phyloP scores from a whole-genome alignment of 2,329 filamentous ascomycete species.

The Colletotrichum eleusines region DNA sequence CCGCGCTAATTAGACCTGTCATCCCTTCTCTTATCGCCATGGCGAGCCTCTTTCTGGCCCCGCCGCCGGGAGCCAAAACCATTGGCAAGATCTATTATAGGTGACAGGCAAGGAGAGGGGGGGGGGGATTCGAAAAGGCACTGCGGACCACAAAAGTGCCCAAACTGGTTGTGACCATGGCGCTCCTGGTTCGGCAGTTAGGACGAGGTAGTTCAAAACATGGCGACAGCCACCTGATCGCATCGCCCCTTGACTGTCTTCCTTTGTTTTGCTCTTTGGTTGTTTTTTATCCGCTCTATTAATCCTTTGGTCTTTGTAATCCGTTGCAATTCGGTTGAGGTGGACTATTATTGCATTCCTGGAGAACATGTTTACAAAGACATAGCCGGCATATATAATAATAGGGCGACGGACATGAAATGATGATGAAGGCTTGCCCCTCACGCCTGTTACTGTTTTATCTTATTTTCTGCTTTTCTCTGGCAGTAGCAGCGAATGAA shows the following conservation, averaged over 20 bases:
- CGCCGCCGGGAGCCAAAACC: slow-evolving; percentile 16
- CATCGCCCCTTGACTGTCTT: background rate
- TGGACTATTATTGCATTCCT: background rate
- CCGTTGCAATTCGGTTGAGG: slow-evolving; percentile 4
- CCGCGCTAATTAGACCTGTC: slow-evolving; percentile 33
- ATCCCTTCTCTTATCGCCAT: background rate
- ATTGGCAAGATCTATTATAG: background rate
- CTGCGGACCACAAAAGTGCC: background rate
- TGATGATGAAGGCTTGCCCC: slow-evolving; percentile 41
- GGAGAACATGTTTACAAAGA: slow-evolving; percentile 19
- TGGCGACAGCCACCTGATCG: slow-evolving; percentile 22
- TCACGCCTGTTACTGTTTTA: slow-evolving; percentile 31
- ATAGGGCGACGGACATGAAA: slow-evolving; percentile 34
- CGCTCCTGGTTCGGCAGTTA: slow-evolving; percentile 11
- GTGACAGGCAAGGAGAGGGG: background rate
- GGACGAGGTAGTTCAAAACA: slow-evolving; percentile 35
- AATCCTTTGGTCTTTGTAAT: slow-evolving; percentile 1
- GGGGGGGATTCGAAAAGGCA: background rate
- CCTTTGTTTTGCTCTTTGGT: slow-evolving; percentile 12
- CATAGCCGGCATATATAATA: slow-evolving; percentile 28
- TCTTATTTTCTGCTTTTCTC: slow-evolving; percentile 14
- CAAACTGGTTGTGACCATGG: slow-evolving; percentile 4
- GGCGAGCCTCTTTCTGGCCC: slow-evolving; percentile 18
- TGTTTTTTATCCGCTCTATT: background rate
- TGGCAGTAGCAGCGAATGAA: slow-evolving; percentile 15